phyloP scores from a whole-genome alignment of 2,329 filamentous ascomycete genomes.

The Trichoderma breve region DNA sequence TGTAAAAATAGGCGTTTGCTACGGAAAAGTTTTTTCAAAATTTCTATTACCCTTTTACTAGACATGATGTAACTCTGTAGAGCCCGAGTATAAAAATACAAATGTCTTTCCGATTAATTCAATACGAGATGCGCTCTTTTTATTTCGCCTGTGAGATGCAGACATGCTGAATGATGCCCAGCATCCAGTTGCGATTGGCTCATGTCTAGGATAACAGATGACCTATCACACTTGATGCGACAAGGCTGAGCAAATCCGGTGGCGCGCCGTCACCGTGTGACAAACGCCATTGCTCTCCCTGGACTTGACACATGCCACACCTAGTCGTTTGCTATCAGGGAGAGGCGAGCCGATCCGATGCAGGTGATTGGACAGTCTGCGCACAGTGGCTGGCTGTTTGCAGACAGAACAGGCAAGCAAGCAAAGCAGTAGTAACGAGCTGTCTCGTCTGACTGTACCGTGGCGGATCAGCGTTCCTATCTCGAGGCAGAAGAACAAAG shows the following conservation, averaged over 20 bases:
- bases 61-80: constrained; percentile 6
- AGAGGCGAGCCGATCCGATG: neutral
- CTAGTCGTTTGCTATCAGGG: neutral
- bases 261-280: constrained; percentile 15
- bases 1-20: constrained; percentile 18
- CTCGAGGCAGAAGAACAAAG: neutral
- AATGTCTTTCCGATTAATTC: neutral
- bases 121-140: neutral
- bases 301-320: constrained; percentile 2
- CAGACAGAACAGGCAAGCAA: neutral
- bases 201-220: neutral
- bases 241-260: constrained; percentile 10
- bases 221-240: neutral
- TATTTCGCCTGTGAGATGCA: neutral
- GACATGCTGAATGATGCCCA: neutral
- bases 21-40: constrained; percentile 9
- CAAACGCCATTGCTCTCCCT: neutral
- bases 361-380: neutral
- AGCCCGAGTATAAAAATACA: neutral
- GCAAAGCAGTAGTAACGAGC: neutral
- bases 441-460: constrained; percentile 2
- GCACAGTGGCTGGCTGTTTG: neutral
- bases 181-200: neutral
- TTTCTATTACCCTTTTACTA: neutral
- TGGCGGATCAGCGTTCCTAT: neutral